Conservation (phyloP, 176 grass and related monocot species). For the Triticum urartu region DNA sequence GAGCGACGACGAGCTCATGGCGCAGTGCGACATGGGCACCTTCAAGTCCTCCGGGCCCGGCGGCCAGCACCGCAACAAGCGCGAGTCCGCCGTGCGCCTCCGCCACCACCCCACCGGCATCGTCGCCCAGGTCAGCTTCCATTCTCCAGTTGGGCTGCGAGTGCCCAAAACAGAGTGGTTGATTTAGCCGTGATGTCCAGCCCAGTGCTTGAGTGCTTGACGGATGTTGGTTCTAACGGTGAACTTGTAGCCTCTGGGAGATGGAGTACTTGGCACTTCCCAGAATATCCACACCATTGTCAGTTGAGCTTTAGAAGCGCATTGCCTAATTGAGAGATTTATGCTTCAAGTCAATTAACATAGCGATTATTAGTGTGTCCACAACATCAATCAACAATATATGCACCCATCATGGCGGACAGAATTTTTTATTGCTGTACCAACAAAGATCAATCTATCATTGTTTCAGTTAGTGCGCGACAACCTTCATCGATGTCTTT, state of each 20-base stretch:
- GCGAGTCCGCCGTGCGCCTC: constrained; percentile 79
- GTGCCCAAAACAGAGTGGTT: neutral
- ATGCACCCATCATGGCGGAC: too few relatives aligned
- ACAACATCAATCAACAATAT: too few relatives aligned
- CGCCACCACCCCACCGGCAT: constrained; percentile 86
- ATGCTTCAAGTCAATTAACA: neutral
- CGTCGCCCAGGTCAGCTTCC: constrained; percentile 58
- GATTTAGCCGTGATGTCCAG: neutral
- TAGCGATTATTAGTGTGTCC: neutral
- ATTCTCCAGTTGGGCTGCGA: neutral
- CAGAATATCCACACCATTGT: neutral
- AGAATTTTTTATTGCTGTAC: too few relatives aligned
- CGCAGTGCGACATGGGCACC: constrained; percentile 82
- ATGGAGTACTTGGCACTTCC: too few relatives aligned
- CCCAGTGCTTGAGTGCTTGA: too few relatives aligned
- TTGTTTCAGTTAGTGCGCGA: neutral
- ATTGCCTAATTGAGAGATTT: neutral
- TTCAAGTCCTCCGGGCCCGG: constrained; percentile 90
- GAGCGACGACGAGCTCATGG: constrained; percentile 76
- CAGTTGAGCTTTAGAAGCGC: neutral
- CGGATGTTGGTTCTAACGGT: too few relatives aligned
- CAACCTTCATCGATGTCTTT: neutral
- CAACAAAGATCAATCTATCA: neutral
- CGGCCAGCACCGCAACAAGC: constrained; percentile 97
- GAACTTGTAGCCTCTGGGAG: too few relatives aligned